Percentiles rank a stretch among this genome's conserved stretches.
Conservation (phyloP, 176 grass and related monocot species). For the Alopecurus myosuroides region DNA sequence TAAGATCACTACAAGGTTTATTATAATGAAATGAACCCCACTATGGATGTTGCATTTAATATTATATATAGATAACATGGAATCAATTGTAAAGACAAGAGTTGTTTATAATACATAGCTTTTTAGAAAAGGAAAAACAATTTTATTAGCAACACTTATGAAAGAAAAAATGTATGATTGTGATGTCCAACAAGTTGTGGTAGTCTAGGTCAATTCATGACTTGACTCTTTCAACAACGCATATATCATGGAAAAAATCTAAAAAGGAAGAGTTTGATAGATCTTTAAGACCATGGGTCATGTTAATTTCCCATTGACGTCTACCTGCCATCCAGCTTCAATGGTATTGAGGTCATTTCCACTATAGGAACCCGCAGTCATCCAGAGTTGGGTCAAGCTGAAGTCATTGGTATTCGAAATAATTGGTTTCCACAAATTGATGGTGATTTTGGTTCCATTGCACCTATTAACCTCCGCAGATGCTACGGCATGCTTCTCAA, state of each 20-base stretch:
- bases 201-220: background rate
- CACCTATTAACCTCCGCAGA: background rate
- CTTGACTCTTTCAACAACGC: background rate
- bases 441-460: background rate
- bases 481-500: background rate
- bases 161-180: no score
- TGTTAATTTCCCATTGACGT: background rate
- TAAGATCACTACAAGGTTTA: no score
- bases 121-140: no score
- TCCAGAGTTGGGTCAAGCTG: background rate
- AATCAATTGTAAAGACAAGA: background rate
- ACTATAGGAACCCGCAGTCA: background rate
- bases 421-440: background rate
- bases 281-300: background rate
- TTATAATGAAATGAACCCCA: no score
- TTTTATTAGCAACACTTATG: no score
- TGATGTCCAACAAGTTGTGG: no score
- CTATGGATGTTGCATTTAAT: background rate
- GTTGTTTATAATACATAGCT: background rate
- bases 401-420: background rate
- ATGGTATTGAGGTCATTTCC: background rate
- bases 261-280: background rate
- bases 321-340: background rate
- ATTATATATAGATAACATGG: background rate
- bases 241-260: background rate